Conservation (phyloP, 768 basidiomycete species). For the Obba rivulosa region DNA sequence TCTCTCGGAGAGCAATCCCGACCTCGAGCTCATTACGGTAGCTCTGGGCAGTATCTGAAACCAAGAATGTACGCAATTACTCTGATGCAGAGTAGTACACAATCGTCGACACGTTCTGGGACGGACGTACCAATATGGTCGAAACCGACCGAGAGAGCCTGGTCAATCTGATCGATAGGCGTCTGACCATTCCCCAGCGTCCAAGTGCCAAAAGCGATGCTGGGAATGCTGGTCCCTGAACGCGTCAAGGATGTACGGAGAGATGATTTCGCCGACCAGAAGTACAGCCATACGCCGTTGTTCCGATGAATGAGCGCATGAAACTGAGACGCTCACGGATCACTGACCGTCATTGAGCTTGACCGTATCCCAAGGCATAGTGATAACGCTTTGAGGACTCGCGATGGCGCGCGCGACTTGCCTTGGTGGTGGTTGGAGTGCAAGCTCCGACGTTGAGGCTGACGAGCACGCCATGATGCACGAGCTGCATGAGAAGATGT, state of each 20-base stretch:
- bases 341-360: constrained; percentile 53
- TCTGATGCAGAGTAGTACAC: not conserved
- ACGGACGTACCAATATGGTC: constrained; percentile 48
- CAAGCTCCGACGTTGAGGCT: no score
- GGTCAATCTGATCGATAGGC: constrained; percentile 50
- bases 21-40: constrained; percentile 60
- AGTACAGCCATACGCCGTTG: no score
- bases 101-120: not conserved
- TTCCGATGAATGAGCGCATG: not conserved
- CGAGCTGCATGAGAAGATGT: no score
- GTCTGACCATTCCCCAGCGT: constrained; percentile 52
- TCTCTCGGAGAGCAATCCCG: constrained; percentile 43
- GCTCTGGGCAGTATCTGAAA: constrained; percentile 51
- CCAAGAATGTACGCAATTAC: not conserved
- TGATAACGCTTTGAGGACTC: not conserved
- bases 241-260: not conserved
- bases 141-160: constrained; percentile 59
- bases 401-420: no score
- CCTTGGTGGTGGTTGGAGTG: no score
- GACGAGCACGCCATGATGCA: no score
- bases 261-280: not conserved
- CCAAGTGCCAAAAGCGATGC: constrained; percentile 63
- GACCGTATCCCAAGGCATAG: constrained; percentile 59
- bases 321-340: not conserved
- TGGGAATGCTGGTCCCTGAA: constrained; percentile 41